Conservation (phyloP, 768 basidiomycete genomes). For the Hortiboletus campestris region DNA sequence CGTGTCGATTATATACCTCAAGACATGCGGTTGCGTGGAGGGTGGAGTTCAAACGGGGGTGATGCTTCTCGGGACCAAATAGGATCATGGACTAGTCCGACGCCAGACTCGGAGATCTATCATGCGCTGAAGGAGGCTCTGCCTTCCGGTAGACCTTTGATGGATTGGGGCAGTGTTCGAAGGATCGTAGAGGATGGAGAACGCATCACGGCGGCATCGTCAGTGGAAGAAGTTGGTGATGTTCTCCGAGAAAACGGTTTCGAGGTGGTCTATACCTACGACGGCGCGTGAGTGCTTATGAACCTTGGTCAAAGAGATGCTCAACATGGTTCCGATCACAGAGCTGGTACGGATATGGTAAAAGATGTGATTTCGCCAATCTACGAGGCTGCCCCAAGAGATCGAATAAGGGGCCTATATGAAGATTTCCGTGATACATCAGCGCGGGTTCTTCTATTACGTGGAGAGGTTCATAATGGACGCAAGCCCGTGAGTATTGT, state of each 20-base stretch:
- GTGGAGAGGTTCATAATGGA: slow-evolving; percentile 36
- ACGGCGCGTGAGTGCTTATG: slow-evolving; percentile 36
- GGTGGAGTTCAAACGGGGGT: slow-evolving; percentile 22
- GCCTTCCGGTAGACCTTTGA: slow-evolving; percentile 7
- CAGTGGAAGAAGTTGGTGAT: slow-evolving; percentile 30
- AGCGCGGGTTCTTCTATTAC: slow-evolving; percentile 38
- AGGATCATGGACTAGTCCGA: slow-evolving; percentile 21
- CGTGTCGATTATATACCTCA: slow-evolving; percentile 38
- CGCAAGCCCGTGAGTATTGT: slow-evolving; percentile 38
- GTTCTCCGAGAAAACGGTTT: slow-evolving; percentile 39
- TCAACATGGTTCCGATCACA: slow-evolving; percentile 12
- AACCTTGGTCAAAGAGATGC: background rate
- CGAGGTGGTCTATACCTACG: slow-evolving; percentile 41
- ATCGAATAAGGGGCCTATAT: slow-evolving; percentile 35
- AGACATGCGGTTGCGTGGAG: slow-evolving; percentile 33
- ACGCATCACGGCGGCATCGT: slow-evolving; percentile 18
- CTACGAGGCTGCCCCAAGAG: slow-evolving; percentile 32
- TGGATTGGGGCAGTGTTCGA: slow-evolving; percentile 28
- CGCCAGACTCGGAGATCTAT: slow-evolving; percentile 14
- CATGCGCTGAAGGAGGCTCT: slow-evolving; percentile 17
- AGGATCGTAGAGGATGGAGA: slow-evolving; percentile 21
- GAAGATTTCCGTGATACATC: slow-evolving; percentile 38
- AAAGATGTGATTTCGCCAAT: slow-evolving; percentile 39
- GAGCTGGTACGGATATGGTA: slow-evolving; percentile 37
- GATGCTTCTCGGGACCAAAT: slow-evolving; percentile 12